phyloP scores from a whole-genome alignment of 345 rosid species.

The Laguncularia racemosa region DNA sequence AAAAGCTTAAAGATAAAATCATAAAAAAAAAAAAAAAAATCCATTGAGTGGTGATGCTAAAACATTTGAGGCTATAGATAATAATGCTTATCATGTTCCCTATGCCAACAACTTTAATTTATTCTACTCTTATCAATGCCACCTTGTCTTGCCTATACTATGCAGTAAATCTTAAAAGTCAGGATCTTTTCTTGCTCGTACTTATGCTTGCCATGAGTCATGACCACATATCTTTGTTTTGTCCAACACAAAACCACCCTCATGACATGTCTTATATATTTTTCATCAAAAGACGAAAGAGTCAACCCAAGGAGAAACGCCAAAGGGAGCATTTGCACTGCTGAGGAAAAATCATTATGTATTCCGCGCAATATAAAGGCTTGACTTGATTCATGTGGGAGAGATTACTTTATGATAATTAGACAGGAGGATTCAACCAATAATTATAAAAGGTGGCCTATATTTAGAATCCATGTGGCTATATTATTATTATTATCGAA shows the following conservation, averaged over 20 bases:
- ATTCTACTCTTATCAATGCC: slow-evolving; percentile 37
- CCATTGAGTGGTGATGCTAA: slow-evolving; percentile 1
- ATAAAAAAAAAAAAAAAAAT: not conserved
- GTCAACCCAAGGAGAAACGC: not conserved
- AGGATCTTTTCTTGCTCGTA: not conserved
- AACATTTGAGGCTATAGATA: slow-evolving; percentile 9
- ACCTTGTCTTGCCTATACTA: slow-evolving; percentile 18
- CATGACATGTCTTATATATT: slow-evolving; percentile 6
- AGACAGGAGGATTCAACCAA: too few relatives aligned
- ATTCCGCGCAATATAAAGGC: too few relatives aligned
- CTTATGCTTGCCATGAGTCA: slow-evolving; percentile 4
- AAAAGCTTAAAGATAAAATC: too few relatives aligned
- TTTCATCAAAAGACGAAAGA: not conserved
- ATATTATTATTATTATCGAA: too few relatives aligned
- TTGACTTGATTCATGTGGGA: too few relatives aligned
- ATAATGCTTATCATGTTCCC: slow-evolving; percentile 38
- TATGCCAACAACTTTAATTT: slow-evolving; percentile 12
- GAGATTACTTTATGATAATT: too few relatives aligned
- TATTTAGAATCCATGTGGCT: too few relatives aligned
- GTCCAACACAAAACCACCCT: slow-evolving; percentile 2
- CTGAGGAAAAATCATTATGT: too few relatives aligned
- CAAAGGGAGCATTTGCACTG: not conserved
- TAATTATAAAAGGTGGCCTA: too few relatives aligned
- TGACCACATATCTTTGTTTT: not conserved
- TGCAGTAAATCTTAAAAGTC: not conserved